These are phyloP conservation scores for Talaromyces ruber DNA, from an alignment of 495 filamentous ascomycete genomes.

Conservation along the genomic window DNA sequence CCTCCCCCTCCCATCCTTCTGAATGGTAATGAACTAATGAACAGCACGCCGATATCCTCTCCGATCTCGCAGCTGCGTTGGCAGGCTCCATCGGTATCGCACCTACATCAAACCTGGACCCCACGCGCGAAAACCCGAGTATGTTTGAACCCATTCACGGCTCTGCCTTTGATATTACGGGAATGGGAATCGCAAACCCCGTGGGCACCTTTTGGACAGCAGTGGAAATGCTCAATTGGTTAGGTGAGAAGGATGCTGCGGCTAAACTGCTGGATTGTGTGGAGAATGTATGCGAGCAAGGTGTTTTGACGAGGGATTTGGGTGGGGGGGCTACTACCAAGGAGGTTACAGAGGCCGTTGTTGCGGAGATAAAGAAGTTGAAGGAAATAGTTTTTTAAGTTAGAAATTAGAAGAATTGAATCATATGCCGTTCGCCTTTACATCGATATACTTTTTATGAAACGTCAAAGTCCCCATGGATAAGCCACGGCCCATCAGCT, in stretches of 20 bases:
- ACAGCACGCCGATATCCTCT: constrained; percentile 39
- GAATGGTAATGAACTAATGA: not conserved
- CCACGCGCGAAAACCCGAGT: constrained; percentile 44
- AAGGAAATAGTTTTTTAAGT: not conserved
- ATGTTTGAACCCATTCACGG: constrained; percentile 58
- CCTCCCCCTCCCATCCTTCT: not conserved
- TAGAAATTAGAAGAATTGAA: not conserved
- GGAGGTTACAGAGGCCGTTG: constrained; percentile 49
- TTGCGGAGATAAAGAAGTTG: constrained; percentile 34
- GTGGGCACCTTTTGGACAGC: constrained; percentile 57
- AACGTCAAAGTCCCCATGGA: constrained; percentile 23
- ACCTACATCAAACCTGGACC: constrained; percentile 49
- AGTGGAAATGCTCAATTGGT: constrained; percentile 54
- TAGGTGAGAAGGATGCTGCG: constrained; percentile 45
- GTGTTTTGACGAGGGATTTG: constrained; percentile 47
- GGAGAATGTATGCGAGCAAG: constrained; percentile 44
- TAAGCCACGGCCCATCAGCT: constrained; percentile 34
- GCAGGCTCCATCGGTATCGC: constrained; percentile 42
- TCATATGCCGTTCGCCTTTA: no score
- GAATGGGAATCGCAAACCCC: constrained; percentile 57
- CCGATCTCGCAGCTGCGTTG: constrained; percentile 41
- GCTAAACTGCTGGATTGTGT: constrained; percentile 42
- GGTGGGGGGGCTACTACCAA: constrained; percentile 41
- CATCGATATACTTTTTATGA: no score
- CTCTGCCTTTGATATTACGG: constrained; percentile 56